Conservation (phyloP, 768 basidiomycete species). For the Dioszegia crocea region DNA sequence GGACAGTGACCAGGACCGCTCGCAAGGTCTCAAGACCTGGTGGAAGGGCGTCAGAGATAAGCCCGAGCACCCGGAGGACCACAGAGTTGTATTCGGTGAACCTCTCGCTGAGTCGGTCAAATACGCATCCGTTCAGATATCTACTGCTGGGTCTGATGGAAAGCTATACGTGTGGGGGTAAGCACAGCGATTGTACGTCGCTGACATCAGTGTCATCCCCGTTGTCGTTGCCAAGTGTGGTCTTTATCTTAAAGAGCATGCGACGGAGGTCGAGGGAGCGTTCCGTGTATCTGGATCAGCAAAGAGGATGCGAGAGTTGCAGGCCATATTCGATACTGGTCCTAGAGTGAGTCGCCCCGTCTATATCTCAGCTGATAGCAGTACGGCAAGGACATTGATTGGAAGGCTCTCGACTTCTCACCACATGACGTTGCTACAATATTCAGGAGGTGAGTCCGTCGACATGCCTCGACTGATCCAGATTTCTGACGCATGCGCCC, state of each 20-base stretch:
- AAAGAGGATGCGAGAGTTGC: slow-evolving; percentile 92
- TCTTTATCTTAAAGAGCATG: slow-evolving; percentile 89
- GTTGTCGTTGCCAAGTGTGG: slow-evolving; percentile 98
- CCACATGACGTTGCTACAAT: slow-evolving; percentile 96
- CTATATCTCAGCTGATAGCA: slow-evolving; percentile 45
- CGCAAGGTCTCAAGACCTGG: slow-evolving; percentile 38
- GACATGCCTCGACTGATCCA: slow-evolving; percentile 13
- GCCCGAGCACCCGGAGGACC: not conserved
- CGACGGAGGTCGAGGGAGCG: slow-evolving; percentile 86
- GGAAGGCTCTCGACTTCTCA: slow-evolving; percentile 80
- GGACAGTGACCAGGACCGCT: slow-evolving; percentile 26
- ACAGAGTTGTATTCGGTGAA: slow-evolving; percentile 59
- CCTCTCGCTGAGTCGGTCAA: slow-evolving; percentile 76
- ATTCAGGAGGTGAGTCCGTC: slow-evolving; percentile 61
- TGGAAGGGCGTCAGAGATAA: slow-evolving; percentile 35
- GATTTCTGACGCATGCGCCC: slow-evolving; percentile 91
- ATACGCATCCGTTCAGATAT: slow-evolving; percentile 89
- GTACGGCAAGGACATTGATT: slow-evolving; percentile 92
- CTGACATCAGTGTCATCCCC: slow-evolving; percentile 65
- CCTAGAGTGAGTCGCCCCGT: slow-evolving; percentile 70
- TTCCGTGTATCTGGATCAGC: slow-evolving; percentile 95
- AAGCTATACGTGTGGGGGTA: slow-evolving; percentile 48
- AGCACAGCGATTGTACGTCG: slow-evolving; percentile 14
- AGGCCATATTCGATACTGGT: slow-evolving; percentile 80
- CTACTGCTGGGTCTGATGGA: slow-evolving; percentile 66